A percentile compares a stretch with the other conserved stretches of the same genome.
Conservation (phyloP, 2,329 filamentous ascomycete species). For the Cercospora sp. region DNA sequence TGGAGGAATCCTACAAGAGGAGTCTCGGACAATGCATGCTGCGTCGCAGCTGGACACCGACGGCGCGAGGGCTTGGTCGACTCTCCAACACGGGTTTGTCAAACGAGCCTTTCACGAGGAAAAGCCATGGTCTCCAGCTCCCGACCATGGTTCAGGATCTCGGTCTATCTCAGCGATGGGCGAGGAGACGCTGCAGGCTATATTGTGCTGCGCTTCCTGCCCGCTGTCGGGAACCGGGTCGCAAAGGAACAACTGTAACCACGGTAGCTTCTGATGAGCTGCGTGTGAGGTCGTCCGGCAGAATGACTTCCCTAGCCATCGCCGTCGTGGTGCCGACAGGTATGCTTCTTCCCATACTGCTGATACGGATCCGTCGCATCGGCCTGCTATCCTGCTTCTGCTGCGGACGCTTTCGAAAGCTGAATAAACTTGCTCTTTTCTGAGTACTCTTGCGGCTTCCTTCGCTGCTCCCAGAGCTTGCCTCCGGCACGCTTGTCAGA, state of each 20-base stretch:
- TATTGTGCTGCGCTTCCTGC: constrained; percentile 22
- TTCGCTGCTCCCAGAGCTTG: constrained; percentile 48
- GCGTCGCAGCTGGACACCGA: not conserved
- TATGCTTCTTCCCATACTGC: constrained; percentile 35
- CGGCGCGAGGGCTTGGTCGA: not conserved
- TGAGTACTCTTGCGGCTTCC: constrained; percentile 32
- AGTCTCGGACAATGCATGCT: not conserved
- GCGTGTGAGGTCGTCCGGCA: constrained; percentile 17
- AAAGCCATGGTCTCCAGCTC: not conserved
- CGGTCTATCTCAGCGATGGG: not conserved
- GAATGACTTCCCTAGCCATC: constrained; percentile 24
- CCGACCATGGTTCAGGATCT: not conserved
- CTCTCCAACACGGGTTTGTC: not conserved
- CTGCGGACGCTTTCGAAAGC: constrained; percentile 29
- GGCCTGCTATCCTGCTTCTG: constrained; percentile 22
- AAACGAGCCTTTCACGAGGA: not conserved
- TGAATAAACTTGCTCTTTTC: constrained; percentile 31
- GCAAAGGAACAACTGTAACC: constrained; percentile 2
- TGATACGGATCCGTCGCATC: constrained; percentile 30
- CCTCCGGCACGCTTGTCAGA: constrained; percentile 51
- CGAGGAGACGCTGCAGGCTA: constrained; percentile 27
- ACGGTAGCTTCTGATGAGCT: constrained; percentile 22
- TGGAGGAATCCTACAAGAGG: not conserved
- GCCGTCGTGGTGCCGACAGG: constrained; percentile 35
- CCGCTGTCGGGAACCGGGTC: constrained; percentile 4